Evolutionary conservation across 2,329 filamentous ascomycete species (phyloP).

Genomic region (Trichophyton rubrum): DNA sequence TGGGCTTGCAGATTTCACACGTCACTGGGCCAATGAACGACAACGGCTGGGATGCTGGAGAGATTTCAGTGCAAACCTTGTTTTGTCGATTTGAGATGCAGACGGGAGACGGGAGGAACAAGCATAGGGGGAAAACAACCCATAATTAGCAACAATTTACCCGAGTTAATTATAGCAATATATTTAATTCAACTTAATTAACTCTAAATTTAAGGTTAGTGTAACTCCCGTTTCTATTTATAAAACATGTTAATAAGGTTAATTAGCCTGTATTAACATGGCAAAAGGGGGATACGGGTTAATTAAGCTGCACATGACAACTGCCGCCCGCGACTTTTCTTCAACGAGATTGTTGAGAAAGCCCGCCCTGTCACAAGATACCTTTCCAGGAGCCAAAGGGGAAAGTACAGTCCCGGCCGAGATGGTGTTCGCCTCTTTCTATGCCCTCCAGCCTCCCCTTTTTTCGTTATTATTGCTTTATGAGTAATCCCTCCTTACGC

Average conservation of each 20-base stretch:
- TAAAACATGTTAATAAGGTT: not conserved
- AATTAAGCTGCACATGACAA: not conserved
- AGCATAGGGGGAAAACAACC: not conserved
- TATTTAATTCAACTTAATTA: not conserved
- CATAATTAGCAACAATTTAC: conserved; percentile 2
- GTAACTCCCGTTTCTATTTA: not conserved
- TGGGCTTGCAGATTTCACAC: conserved; percentile 1
- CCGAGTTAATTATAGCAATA: not conserved
- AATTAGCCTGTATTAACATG: not conserved
- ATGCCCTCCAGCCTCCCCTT: not conserved
- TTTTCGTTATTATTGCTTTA: not conserved
- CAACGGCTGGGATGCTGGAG: not conserved
- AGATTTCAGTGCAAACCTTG: not conserved
- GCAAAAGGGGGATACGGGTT: not conserved
- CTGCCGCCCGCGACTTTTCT: not conserved
- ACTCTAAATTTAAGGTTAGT: not conserved
- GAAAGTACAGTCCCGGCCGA: not conserved
- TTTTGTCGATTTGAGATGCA: no score
- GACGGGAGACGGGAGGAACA: no score
- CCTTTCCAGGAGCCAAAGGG: not conserved
- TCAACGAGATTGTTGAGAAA: not conserved
- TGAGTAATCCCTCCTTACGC: not conserved
- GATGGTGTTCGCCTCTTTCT: not conserved
- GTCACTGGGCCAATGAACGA: not conserved
- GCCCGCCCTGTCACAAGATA: not conserved